Evolutionary conservation across 2,329 filamentous ascomycete species (phyloP), one percentile per base, ranked within the genome.

Genomic region (Tolypocladium ovalisporum): DNA sequence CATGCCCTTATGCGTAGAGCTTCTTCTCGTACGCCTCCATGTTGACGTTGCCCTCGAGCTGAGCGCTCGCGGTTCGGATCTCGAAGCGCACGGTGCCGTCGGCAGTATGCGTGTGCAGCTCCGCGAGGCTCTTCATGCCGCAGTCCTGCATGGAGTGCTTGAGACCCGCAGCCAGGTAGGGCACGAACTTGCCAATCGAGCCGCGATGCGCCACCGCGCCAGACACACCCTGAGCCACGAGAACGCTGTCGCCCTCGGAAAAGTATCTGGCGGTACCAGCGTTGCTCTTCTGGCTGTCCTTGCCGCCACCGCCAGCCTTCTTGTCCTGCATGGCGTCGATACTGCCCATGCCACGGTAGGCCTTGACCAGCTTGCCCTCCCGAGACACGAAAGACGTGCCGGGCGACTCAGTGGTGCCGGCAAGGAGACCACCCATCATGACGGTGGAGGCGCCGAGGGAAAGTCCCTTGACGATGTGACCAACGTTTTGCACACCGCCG

Each of bases 21-120:
- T 97, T 99, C 88, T 99, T 99, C 81, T 97, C 94, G 73, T 96
- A 97, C 72, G 90, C 93, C 79, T 97, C 91, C 82, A 99, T 91
- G 78, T 97, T 95, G 61, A 99, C 92, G 71, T 93, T 94, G 63
- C 94, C 94, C 80, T 99, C 94, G 59, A 95, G 82, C 82, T 96
- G 91, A 54, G 94, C 94, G 74, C 91, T 96, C 59, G 91, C 88
- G 60, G 91, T 97, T 67, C 94, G 83, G 68, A 97, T 81, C 80
- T 99, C 94, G 71, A 99, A 99, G 68, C 94, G 85, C 57, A 97
- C 86, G 54, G 77, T 83, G 60, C 92, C 90, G 36, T 84, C 79
- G 63, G 79, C 75, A 34, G 96, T 92, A 64, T 82, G 82, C 62
- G 87, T 76, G 72, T 93, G 90, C 59, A 99, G 81, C 66, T 85